phyloP scores from a whole-genome alignment of 768 basidiomycete species.

The Tylopilus felleus region DNA sequence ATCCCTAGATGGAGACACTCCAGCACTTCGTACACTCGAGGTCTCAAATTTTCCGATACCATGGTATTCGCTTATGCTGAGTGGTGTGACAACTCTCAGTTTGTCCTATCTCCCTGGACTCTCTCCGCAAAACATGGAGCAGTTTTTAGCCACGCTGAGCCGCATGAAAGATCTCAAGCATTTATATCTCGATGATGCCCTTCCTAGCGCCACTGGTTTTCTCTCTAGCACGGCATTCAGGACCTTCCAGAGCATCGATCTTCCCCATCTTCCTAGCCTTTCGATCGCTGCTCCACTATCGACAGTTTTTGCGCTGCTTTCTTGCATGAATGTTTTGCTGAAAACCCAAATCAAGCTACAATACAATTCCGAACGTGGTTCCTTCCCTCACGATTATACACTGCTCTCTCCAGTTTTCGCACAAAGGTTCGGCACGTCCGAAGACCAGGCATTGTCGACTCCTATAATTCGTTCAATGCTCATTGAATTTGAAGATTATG shows the following conservation, averaged over 20 bases:
- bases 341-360: too few species aligned
- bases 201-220: constrained; percentile 13
- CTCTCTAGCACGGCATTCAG: neutral
- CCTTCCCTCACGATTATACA: too few species aligned
- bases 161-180: constrained; percentile 33
- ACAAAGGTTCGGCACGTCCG: too few species aligned
- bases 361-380: too few species aligned
- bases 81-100: constrained; percentile 33
- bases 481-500: too few species aligned
- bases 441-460: too few species aligned
- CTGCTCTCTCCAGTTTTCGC: too few species aligned
- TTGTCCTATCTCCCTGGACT: constrained; percentile 22
- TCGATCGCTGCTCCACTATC: neutral
- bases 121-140: constrained; percentile 25
- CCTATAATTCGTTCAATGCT: too few species aligned
- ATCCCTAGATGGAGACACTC: neutral
- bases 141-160: constrained; percentile 32
- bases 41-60: neutral
- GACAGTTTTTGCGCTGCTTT: neutral
- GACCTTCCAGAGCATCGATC: neutral
- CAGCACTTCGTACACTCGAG: neutral
- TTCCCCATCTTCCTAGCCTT: constrained; percentile 2
- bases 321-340: too few species aligned
- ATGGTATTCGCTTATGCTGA: neutral
- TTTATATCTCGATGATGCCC: constrained; percentile 32